Evolutionary conservation across 2,329 filamentous ascomycete species (phyloP), one percentile per base, ranked within the genome.

Genomic region (Elsinoe australis): DNA sequence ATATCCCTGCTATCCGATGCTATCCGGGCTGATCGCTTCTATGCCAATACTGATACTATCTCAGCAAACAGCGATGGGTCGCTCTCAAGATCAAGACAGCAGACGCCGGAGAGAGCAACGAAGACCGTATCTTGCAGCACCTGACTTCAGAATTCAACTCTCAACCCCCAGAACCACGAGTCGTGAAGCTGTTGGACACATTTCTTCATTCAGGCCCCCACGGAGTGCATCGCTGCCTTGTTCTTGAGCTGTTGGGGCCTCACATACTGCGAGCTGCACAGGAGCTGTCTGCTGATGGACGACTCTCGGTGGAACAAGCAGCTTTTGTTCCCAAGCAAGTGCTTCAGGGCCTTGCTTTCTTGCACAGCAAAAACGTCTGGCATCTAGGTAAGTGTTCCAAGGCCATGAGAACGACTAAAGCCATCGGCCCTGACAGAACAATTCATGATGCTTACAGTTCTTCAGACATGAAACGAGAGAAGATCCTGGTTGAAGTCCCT

Each of bases 201-300:
- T 98, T 98, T 65, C 89, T 95, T 64, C 92, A 96, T 71, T 94
- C 92, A 66, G 92, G 92, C 8, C 89, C 89, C 38, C 92, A 96
- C 61, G 92, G 92, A 39, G 85, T 87, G 39, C 92, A 96, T 62
- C 87, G 95, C 51, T 98, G 92, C 72, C 96, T 98, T 89, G 92
- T 98, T 5, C 96, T 96, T 59, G 92, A 98, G 67, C 90, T 98
- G 3, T 70, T 98, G 49, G 92, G 92, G 48, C 88, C 95, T 74
- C 96, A 96, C 63, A 69, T 96, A 54, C 71, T 96, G 47, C 89
- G 90, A 17, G 70, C 96, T 62, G 95, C 96, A 74, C 96, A 96
- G 78, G 33, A 15, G 14, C 26, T 29, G 26, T 29, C 7, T 29
- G 6, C 26, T 6, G 26, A 29, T 29, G 26, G 12, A 7, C 26